Evolutionary conservation across 495 filamentous ascomycete genomes (phyloP).

Genomic region (Penicillium riverlandense): DNA sequence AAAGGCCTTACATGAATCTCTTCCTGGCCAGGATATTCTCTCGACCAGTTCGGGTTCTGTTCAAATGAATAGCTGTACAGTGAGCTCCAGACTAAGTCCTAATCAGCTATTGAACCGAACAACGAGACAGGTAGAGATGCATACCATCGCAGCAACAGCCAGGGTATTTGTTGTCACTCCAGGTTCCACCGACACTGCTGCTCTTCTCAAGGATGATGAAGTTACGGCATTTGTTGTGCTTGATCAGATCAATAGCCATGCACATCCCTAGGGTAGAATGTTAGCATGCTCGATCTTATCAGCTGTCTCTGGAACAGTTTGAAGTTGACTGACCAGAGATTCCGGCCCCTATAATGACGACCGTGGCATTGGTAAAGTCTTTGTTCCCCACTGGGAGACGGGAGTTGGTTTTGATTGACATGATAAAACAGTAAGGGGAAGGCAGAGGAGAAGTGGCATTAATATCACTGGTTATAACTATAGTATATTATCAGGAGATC

Average conservation of each 20-base stretch:
- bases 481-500: too few species aligned
- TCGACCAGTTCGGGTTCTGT: slow-evolving; percentile 56
- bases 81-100: slow-evolving; percentile 30
- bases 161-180: slow-evolving; percentile 49
- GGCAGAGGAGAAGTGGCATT: too few species aligned
- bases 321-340: slow-evolving; percentile 25
- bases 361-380: slow-evolving; percentile 36
- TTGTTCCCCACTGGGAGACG: slow-evolving; percentile 19
- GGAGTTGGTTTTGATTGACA: slow-evolving; percentile 4
- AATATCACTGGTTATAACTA: too few species aligned
- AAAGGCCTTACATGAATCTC: slow-evolving; percentile 47
- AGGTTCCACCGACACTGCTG: slow-evolving; percentile 48
- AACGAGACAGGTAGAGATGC: too few species aligned
- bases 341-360: slow-evolving; percentile 49
- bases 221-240: slow-evolving; percentile 42
- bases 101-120: too few species aligned
- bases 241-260: slow-evolving; percentile 52
- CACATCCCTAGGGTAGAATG: slow-evolving; percentile 34
- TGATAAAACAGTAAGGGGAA: neutral
- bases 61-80: slow-evolving; percentile 63
- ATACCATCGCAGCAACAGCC: slow-evolving; percentile 47
- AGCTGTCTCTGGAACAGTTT: too few species aligned
- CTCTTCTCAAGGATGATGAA: slow-evolving; percentile 51
- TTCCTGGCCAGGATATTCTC: slow-evolving; percentile 56
- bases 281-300: neutral